Base-by-base conservation (phyloP, 805 yeast genomes). In the Candida caryicola region DNA sequence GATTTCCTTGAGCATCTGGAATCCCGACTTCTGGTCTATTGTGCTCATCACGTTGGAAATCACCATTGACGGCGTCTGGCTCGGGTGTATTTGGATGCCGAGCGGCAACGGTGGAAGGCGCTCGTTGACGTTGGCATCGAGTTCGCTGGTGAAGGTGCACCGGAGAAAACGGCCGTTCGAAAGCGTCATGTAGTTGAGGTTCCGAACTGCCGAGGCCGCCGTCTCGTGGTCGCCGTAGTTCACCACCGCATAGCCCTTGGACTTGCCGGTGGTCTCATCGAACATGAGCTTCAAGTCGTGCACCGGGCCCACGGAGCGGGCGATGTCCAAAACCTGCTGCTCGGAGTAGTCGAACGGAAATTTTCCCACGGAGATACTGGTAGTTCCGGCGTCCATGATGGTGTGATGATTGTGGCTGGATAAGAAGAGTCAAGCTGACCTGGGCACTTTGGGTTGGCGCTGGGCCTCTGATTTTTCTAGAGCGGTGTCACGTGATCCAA, bases 261-360 rank as follows among this genome's bases (percentile, higher is more conserved):
- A 86, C 54, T 81, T 82, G 2, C 97, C 97, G 0, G 96, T 89
- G 38, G 81, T 81, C 31, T 85, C 82, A 58, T 91, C 97, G 57
- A 90, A 87, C 59, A 87, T 73, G 54, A 91, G 73, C 55, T 82
- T 81, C 42, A 87, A 66, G 39, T 76, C 78, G 17, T 76, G 74
- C 2, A 91, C 91, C 0, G 97, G 96, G 1, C 97, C 98, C 2
- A 87, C 93, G 2, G 95, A 81, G 40, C 74, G 71, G 44, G 95
- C 95, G 10, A 91, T 77, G 46, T 86, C 95, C 48, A 77, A 62
- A n/a, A 91, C 82, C 59, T 90, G 97, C 51, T 88, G 95, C 57
- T 91, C 98, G 0, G 96, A 85, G 54, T 85, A 88, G 53, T 91
- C 97, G 56, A 81, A 88, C 1, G 98, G 98, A 27, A 91, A 85